These are phyloP conservation scores for Nannochloropsis gaditana DNA, from an alignment of 108 stramenopile species.

Conservation along the genomic window DNA sequence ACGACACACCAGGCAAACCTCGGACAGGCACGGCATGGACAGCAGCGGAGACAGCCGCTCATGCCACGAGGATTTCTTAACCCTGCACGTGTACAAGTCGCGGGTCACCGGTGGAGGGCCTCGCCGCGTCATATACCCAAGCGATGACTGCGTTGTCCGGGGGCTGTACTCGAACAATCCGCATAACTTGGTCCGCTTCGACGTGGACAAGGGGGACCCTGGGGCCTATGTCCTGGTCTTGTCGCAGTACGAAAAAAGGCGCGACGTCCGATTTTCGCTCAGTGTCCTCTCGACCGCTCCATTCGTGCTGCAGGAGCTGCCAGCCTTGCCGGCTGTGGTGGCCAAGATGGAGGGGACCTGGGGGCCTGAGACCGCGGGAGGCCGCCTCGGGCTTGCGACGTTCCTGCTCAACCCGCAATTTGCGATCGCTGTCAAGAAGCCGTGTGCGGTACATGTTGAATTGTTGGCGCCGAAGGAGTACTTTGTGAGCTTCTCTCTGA, in stretches of 20 bases:
- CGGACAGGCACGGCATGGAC: slow-evolving; percentile 32
- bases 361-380: neutral
- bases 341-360: neutral
- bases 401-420: neutral
- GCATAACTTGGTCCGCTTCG: slow-evolving; percentile 45
- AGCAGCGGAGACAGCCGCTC: neutral
- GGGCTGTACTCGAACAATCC: slow-evolving; percentile 57
- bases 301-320: slow-evolving; percentile 31
- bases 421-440: neutral
- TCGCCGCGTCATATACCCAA: neutral
- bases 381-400: neutral
- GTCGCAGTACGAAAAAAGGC: slow-evolving; percentile 54
- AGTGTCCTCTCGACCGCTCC: slow-evolving; percentile 37
- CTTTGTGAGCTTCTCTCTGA: neutral
- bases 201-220: neutral
- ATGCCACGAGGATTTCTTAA: slow-evolving; percentile 44
- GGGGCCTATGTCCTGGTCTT: slow-evolving; percentile 51
- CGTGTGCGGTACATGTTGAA: neutral
- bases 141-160: slow-evolving; percentile 19
- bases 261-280: slow-evolving; percentile 50
- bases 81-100: slow-evolving; percentile 52
- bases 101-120: no score
- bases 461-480: slow-evolving; percentile 1
- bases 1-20: slow-evolving; percentile 23
- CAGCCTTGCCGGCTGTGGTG: slow-evolving; percentile 21